phyloP scores from a whole-genome alignment of 768 basidiomycete species.

The Mycena epipterygia region DNA sequence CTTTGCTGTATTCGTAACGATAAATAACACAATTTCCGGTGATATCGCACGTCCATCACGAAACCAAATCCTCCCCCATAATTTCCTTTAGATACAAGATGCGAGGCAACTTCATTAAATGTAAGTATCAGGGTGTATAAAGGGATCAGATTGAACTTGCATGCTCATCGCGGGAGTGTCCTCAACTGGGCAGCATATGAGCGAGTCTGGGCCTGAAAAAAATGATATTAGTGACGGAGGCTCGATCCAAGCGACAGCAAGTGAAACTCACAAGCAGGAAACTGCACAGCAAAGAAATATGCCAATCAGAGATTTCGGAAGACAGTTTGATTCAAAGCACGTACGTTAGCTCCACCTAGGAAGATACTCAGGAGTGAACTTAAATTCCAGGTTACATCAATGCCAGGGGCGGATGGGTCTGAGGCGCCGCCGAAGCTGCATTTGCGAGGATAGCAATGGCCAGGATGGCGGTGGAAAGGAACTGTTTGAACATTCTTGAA shows the following conservation, averaged over 20 bases:
- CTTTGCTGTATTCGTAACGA: neutral
- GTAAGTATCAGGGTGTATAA: neutral
- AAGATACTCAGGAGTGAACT: neutral
- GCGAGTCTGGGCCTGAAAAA: neutral
- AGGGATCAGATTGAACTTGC: neutral
- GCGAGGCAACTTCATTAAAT: constrained; percentile 14
- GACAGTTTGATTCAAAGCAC: neutral
- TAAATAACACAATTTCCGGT: neutral
- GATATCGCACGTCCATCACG: neutral
- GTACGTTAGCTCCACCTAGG: constrained; percentile 11
- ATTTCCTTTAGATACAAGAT: neutral
- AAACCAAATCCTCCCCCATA: neutral
- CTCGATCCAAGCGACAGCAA: neutral
- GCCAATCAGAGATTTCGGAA: too few species aligned
- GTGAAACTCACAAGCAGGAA: constrained; percentile 3
- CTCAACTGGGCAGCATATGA: constrained; percentile 21
- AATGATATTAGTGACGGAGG: too few species aligned
- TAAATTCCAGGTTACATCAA: constrained; percentile 9
- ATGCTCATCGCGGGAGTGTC: constrained; percentile 1
- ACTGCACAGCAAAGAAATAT: neutral
- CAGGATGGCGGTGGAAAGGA: constrained; percentile 12
- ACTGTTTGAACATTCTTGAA: constrained; percentile 18
- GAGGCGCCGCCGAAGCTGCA: constrained; percentile 1
- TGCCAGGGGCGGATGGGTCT: constrained; percentile 7
- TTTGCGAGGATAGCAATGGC: neutral